Conservation (phyloP, 306 rosid species). For the Quercus glauca region DNA sequence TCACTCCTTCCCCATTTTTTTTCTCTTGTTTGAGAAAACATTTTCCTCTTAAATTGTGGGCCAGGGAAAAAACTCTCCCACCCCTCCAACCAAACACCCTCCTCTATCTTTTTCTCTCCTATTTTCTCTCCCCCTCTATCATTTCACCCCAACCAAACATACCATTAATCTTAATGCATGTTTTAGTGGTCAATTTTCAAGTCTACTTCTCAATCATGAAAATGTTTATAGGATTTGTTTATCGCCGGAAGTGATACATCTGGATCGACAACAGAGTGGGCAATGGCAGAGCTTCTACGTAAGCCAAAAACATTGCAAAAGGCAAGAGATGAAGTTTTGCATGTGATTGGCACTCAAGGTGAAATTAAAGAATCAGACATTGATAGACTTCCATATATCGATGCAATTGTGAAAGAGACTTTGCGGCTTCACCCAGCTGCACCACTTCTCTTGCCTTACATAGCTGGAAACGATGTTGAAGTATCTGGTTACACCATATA, state of each 20-base stretch:
- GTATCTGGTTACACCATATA: slow-evolving; percentile 38
- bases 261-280: slow-evolving; percentile 60
- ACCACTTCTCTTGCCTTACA: slow-evolving; percentile 58
- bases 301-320: slow-evolving; percentile 35
- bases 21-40: no score
- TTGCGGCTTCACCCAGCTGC: slow-evolving; percentile 54
- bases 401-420: slow-evolving; percentile 57
- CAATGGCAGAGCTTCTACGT: slow-evolving; percentile 54
- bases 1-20: no score
- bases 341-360: slow-evolving; percentile 22
- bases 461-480: slow-evolving; percentile 38
- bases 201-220: neutral
- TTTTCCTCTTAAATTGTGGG: no score
- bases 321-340: slow-evolving; percentile 34
- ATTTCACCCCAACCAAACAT: no score
- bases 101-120: no score
- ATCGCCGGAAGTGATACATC: slow-evolving; percentile 61
- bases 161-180: no score
- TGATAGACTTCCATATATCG: slow-evolving; percentile 40
- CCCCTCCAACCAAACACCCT: no score
- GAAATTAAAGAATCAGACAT: slow-evolving; percentile 50
- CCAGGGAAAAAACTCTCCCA: no score
- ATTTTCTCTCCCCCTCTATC: no score
- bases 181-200: no score
- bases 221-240: slow-evolving; percentile 45